phyloP scores from a whole-genome alignment of 2,329 filamentous ascomycete genomes.

The Calonectria multiphialidica region DNA sequence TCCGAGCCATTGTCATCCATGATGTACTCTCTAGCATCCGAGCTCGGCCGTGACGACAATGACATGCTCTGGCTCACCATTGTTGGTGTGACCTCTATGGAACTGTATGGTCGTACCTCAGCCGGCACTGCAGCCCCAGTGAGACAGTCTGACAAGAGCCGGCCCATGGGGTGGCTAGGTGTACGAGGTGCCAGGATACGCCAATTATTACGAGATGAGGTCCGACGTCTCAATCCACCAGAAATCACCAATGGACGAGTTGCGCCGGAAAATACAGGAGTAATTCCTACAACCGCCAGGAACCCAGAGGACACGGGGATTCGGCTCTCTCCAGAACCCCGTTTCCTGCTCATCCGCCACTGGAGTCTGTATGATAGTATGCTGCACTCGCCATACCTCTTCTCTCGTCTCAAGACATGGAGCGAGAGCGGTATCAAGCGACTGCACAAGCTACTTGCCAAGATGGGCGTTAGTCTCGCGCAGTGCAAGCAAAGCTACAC shows the following conservation, averaged over 20 bases:
- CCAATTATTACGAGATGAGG: slow-evolving; percentile 90
- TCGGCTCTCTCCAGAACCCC: slow-evolving; percentile 90
- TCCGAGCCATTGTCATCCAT: slow-evolving; percentile 95
- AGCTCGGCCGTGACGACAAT: slow-evolving; percentile 96
- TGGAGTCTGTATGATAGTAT: slow-evolving; percentile 99
- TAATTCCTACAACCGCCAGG: slow-evolving; percentile 89
- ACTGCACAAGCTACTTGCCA: slow-evolving; percentile 92
- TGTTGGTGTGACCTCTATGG: slow-evolving; percentile 93
- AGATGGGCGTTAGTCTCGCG: slow-evolving; percentile 95
- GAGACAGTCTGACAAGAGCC: slow-evolving; percentile 66
- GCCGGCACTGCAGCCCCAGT: slow-evolving; percentile 78
- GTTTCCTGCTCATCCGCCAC: slow-evolving; percentile 91
- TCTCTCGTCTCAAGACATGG: slow-evolving; percentile 93
- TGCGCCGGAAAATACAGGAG: slow-evolving; percentile 76
- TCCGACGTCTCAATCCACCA: slow-evolving; percentile 90
- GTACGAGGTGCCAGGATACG: slow-evolving; percentile 86
- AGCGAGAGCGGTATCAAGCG: slow-evolving; percentile 89
- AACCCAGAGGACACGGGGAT: slow-evolving; percentile 94
- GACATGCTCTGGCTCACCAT: slow-evolving; percentile 96
- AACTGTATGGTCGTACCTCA: slow-evolving; percentile 89
- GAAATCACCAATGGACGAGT: slow-evolving; percentile 72
- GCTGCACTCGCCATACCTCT: slow-evolving; percentile 96
- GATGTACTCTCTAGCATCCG: slow-evolving; percentile 93
- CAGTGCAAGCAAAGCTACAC: slow-evolving; percentile 97
- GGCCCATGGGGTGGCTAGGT: slow-evolving; percentile 81